Evolutionary conservation across 495 filamentous ascomycete species (phyloP), one percentile per base, ranked within the genome.

Genomic region (Neurospora pannonica): DNA sequence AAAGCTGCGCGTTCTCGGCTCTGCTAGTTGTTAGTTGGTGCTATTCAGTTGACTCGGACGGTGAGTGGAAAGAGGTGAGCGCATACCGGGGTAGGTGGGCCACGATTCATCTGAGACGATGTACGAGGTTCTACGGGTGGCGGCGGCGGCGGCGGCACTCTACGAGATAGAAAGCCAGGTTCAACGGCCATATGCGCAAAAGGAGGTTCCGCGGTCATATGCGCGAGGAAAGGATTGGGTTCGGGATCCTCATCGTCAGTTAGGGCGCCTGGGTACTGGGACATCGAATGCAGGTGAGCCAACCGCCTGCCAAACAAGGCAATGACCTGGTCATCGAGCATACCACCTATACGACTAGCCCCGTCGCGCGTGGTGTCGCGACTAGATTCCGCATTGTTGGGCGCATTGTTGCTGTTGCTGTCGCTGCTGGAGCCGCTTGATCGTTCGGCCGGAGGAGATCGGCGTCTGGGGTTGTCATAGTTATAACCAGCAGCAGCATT

Each of bases 251-350:
- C 72, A 31, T 77, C 72, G 10, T 76, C 73, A 38, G 54, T 73
- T 13, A 71, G 17, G 34, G 74, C 71, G 40, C 38, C 76, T 2
- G 79, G 76, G 28, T 67, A 34, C 40, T 72, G 76, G 62, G 78
- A 67, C n/a, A 74, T 74, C 9, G 75, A 70, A 46, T 77, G 78
- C 39, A 81, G 31, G 54, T 77, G 74, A 21, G 78, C 78, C 79
- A 80, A 80, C 21, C 76, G 77, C 34, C 79, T 78, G 48, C 77
- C 78, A 71, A 82, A 78, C 74, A 81, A 71, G 72, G 77, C 71
- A 28, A 75, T 75, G 17, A 79, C 69, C 6, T 77, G 77, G 60
- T 82, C 79, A 74, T 78, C 78, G 13, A 77, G 72, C 2, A 75
- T 42, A 34, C 75, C 54, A 67, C 24, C 76, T 19, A 75, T 54